These are phyloP conservation scores for Cordyceps javanica DNA, from an alignment of 2,329 filamentous ascomycete species.

Conservation along the genomic window DNA sequence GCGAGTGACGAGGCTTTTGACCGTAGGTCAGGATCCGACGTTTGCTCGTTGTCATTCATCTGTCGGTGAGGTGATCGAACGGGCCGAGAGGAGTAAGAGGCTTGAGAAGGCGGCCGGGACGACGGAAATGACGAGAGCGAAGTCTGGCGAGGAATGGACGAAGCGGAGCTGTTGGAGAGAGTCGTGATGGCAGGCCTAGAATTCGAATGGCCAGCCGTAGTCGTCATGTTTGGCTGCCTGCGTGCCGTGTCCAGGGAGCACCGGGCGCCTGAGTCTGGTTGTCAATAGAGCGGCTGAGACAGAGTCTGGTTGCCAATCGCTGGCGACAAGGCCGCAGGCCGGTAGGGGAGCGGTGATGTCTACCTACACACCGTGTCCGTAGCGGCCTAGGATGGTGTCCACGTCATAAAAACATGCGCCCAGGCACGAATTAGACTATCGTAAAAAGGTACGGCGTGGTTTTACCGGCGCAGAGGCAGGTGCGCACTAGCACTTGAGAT, in stretches of 20 bases:
- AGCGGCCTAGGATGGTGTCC: neutral
- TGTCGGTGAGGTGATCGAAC: slow-evolving; percentile 50
- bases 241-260: neutral
- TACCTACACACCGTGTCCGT: neutral
- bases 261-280: neutral
- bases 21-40: slow-evolving; percentile 53
- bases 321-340: neutral
- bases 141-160: slow-evolving; percentile 30
- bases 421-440: neutral
- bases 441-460: neutral
- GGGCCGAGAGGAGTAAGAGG: slow-evolving; percentile 48
- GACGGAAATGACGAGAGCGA: slow-evolving; percentile 62
- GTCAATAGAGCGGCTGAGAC: neutral
- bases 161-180: slow-evolving; percentile 26
- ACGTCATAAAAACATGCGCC: neutral
- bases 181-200: slow-evolving; percentile 32
- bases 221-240: slow-evolving; percentile 28
- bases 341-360: neutral
- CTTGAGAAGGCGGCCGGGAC: slow-evolving; percentile 51
- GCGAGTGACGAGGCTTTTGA: slow-evolving; percentile 54
- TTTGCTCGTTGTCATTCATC: slow-evolving; percentile 46
- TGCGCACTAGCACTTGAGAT: neutral
- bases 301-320: neutral
- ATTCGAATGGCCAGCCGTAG: slow-evolving; percentile 36
- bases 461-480: neutral